A percentile compares a stretch with the other conserved stretches of the same genome.
These are phyloP conservation scores for Ophiostoma montium DNA, from an alignment of 2,329 filamentous ascomycete species.

Conservation along the genomic window DNA sequence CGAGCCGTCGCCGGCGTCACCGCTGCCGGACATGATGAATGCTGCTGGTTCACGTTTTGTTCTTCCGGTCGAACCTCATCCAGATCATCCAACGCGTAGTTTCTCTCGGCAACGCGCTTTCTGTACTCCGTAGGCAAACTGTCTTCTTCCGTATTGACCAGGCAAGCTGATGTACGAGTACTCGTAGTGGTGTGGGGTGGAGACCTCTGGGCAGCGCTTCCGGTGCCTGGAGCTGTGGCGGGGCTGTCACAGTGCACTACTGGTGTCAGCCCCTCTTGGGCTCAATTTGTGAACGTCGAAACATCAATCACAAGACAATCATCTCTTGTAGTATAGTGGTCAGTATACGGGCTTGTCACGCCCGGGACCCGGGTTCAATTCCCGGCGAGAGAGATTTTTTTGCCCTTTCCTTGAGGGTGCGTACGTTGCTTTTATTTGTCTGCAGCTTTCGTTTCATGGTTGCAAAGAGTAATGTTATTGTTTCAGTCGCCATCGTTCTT, in stretches of 20 bases:
- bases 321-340: slow-evolving; percentile 4
- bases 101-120: too few relatives aligned
- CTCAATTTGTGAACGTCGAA: too few relatives aligned
- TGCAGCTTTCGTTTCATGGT: too few relatives aligned
- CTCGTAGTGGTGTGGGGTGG: too few relatives aligned
- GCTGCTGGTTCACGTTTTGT: neutral
- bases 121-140: too few relatives aligned
- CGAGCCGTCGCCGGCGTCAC: neutral
- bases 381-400: neutral
- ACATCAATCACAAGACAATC: neutral
- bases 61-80: too few relatives aligned
- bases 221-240: neutral
- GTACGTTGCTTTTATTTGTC: neutral
- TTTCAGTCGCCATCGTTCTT: too few relatives aligned
- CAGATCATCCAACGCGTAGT: too few relatives aligned
- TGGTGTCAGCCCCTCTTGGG: neutral
- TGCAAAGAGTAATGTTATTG: too few relatives aligned
- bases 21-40: neutral
- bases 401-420: neutral
- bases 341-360: slow-evolving; percentile 4
- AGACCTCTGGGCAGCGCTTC: too few relatives aligned
- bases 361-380: slow-evolving; percentile 2
- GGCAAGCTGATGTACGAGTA: too few relatives aligned
- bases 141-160: too few relatives aligned
- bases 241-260: neutral